phyloP scores from a whole-genome alignment of 192 early-diverging fungal species.

The Podochytrium sp. region DNA sequence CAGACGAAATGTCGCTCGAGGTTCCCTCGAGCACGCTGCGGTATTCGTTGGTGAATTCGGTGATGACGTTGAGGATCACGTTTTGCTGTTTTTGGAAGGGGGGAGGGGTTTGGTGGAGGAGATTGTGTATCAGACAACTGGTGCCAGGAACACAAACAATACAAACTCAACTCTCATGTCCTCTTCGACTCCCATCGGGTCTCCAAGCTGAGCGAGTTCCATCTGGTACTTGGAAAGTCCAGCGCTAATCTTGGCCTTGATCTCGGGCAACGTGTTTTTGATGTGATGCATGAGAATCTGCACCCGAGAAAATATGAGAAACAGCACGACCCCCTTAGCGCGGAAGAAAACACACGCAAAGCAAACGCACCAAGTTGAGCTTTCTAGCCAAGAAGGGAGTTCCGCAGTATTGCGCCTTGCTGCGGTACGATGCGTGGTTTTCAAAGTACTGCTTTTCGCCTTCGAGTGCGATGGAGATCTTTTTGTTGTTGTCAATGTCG shows the following conservation, averaged over 20 bases:
- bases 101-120: not conserved
- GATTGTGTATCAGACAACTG: constrained; percentile 3
- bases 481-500: constrained; percentile 94
- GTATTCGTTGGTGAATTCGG: constrained; percentile 98
- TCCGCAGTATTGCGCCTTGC: constrained; percentile 98
- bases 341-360: not conserved
- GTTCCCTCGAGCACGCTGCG: constrained; percentile 95
- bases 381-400: constrained; percentile 98
- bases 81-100: constrained; percentile 69
- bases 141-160: not conserved
- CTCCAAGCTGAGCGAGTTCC: constrained; percentile 89
- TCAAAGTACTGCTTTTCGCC: constrained; percentile 92
- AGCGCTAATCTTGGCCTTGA: constrained; percentile 94
- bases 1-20: constrained; percentile 89
- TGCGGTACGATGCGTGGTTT: constrained; percentile 90
- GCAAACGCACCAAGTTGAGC: constrained; percentile 80
- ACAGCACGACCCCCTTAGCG: not conserved
- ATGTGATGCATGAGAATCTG: constrained; percentile 99
- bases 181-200: constrained; percentile 81
- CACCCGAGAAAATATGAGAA: not conserved
- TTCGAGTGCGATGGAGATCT: constrained; percentile 87
- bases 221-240: constrained; percentile 81
- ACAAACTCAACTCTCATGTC: constrained; percentile 51
- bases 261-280: constrained; percentile 95
- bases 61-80: constrained; percentile 94